A percentile compares a stretch with the other conserved stretches of the same genome.
Evolutionary conservation across 2,329 filamentous ascomycete genomes (phyloP).

Genomic region (Neonectria neomacrospora): DNA sequence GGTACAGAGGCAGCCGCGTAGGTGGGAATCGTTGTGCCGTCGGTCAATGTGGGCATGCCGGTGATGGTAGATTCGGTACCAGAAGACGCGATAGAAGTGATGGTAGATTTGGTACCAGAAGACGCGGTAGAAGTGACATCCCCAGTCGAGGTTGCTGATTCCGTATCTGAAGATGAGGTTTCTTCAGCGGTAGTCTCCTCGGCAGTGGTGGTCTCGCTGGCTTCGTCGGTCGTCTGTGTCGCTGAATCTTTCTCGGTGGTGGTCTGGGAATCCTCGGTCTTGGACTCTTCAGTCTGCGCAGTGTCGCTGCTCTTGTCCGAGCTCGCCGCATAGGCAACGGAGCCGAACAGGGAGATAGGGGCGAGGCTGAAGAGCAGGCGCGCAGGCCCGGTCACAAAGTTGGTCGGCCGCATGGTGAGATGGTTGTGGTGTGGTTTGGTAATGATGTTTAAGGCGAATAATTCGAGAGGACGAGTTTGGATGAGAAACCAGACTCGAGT

Average conservation of each 20-base stretch:
- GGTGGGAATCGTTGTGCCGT: conserved; percentile 56
- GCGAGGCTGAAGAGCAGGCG: conserved; percentile 44
- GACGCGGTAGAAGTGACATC: conserved; percentile 27
- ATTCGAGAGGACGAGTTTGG: conserved; percentile 4
- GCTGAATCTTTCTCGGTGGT: conserved; percentile 14
- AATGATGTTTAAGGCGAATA: neutral
- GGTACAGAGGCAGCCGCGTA: conserved; percentile 82
- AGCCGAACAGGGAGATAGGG: conserved; percentile 45
- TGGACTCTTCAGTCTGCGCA: conserved; percentile 18
- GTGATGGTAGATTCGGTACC: conserved; percentile 42
- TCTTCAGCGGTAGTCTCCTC: conserved; percentile 34
- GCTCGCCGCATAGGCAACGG: conserved; percentile 49
- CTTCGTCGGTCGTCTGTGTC: neutral
- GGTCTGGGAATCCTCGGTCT: conserved; percentile 12
- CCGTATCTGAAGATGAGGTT: conserved; percentile 26
- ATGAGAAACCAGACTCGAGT: neutral
- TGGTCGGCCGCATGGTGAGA: conserved; percentile 44
- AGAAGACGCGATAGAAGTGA: conserved; percentile 31
- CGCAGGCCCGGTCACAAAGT: conserved; percentile 41
- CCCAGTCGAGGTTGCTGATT: conserved; percentile 17
- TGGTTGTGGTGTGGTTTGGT: conserved; percentile 4
- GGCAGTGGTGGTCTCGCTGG: conserved; percentile 6
- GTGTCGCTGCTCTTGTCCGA: conserved; percentile 32
- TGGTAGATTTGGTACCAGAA: conserved; percentile 31
- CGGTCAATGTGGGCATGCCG: conserved; percentile 57